Evolutionary conservation across 495 filamentous ascomycete genomes (phyloP).

Genomic region (Aspergillus haitiensis): DNA sequence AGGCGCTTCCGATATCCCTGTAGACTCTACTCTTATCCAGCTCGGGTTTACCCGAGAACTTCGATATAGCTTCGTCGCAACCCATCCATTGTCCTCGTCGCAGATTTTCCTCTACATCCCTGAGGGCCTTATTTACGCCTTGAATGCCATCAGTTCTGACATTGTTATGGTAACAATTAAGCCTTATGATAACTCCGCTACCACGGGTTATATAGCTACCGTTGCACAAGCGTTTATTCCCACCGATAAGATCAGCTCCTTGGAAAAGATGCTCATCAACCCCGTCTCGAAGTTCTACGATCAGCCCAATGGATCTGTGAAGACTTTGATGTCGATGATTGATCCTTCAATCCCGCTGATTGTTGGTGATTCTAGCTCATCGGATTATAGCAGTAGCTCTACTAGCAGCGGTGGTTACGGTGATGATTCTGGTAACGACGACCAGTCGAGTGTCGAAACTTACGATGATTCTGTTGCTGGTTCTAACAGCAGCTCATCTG

Average conservation of each 20-base stretch:
- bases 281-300: conserved; percentile 73
- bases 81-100: conserved; percentile 63
- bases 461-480: conserved; percentile 41
- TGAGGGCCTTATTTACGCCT: conserved; percentile 67
- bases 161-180: conserved; percentile 70
- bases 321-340: conserved; percentile 73
- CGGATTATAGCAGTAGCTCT: conserved; percentile 21
- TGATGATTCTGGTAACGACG: conserved; percentile 21
- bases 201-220: conserved; percentile 79
- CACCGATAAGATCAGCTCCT: conserved; percentile 56
- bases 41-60: conserved; percentile 78
- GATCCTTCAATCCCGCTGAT: conserved; percentile 80
- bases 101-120: conserved; percentile 89
- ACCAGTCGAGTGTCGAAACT: conserved; percentile 32
- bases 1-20: conserved; percentile 52
- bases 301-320: conserved; percentile 55
- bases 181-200: conserved; percentile 71
- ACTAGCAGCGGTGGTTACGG: conserved; percentile 28
- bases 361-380: conserved; percentile 52
- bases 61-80: conserved; percentile 81
- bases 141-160: conserved; percentile 49
- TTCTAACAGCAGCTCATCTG: conserved; percentile 50
- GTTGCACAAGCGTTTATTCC: conserved; percentile 77
- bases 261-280: conserved; percentile 64
- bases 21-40: conserved; percentile 70